A percentile compares a stretch with the other conserved stretches of the same genome.
These are phyloP conservation scores for Dipteronia dyeriana DNA, from an alignment of 345 rosid genomes.

Conservation along the genomic window DNA sequence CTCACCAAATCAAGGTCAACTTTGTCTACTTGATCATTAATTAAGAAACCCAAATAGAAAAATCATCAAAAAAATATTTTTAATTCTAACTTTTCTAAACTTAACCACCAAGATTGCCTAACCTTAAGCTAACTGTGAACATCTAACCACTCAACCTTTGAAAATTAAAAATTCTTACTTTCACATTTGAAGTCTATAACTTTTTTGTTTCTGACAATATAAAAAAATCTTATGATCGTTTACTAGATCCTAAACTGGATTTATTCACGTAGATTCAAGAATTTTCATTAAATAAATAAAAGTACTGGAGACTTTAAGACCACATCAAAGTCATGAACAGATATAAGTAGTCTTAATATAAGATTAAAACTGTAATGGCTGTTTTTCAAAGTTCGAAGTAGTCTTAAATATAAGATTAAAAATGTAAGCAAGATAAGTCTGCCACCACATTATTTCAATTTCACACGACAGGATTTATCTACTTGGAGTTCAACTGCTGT, in stretches of 20 bases:
- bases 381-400: background rate
- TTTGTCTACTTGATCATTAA: background rate
- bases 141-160: background rate
- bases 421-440: conserved; percentile 3
- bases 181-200: background rate
- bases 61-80: background rate
- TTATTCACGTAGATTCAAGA: too few species aligned
- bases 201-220: too few species aligned
- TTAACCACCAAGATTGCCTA: conserved; percentile 14
- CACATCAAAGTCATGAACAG: too few species aligned
- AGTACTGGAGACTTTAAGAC: background rate
- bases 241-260: too few species aligned
- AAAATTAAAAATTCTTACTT: background rate
- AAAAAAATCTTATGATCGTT: too few species aligned
- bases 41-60: background rate
- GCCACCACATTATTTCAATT: conserved; percentile 7
- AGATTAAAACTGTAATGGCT: background rate
- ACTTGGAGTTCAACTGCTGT: background rate
- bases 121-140: background rate
- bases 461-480: background rate
- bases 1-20: background rate
- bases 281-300: too few species aligned
- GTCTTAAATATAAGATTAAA: background rate
- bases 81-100: conserved; percentile 4
- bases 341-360: too few species aligned